These are phyloP conservation scores for Phyllostachys edulis DNA, from an alignment of 176 grass and related monocot species.

Conservation along the genomic window DNA sequence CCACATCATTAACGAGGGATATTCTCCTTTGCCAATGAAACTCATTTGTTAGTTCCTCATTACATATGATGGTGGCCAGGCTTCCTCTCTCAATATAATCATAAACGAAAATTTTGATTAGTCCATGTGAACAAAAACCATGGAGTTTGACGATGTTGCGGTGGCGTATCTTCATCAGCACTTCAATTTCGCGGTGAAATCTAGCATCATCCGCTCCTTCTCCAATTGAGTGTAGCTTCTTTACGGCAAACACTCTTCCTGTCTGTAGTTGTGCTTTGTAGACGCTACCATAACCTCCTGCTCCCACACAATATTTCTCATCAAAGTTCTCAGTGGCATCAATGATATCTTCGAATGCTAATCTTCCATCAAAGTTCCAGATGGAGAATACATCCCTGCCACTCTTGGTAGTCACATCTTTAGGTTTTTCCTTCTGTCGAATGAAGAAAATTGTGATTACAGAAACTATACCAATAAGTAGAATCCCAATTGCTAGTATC, in stretches of 20 bases:
- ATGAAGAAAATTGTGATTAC: background rate
- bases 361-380: constrained; percentile 29
- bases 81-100: constrained; percentile 11
- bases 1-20: background rate
- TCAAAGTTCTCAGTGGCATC: constrained; percentile 23
- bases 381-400: background rate
- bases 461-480: no score
- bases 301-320: background rate
- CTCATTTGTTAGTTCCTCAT: background rate
- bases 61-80: background rate
- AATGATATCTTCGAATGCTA: constrained; percentile 21
- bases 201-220: background rate
- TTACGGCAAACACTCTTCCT: background rate
- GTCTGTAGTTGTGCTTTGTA: constrained; percentile 14
- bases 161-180: background rate
- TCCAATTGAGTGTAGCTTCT: background rate
- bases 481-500: background rate
- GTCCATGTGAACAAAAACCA: background rate
- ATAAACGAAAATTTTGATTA: background rate
- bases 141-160: constrained; percentile 16
- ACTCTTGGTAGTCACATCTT: no score
- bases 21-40: background rate
- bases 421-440: no score
- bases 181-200: constrained; percentile 12
- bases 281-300: background rate